Evolutionary conservation across 2,329 filamentous ascomycete species (phyloP), one percentile per base, ranked within the genome.

Genomic region (Ophiosphaerella korrae): DNA sequence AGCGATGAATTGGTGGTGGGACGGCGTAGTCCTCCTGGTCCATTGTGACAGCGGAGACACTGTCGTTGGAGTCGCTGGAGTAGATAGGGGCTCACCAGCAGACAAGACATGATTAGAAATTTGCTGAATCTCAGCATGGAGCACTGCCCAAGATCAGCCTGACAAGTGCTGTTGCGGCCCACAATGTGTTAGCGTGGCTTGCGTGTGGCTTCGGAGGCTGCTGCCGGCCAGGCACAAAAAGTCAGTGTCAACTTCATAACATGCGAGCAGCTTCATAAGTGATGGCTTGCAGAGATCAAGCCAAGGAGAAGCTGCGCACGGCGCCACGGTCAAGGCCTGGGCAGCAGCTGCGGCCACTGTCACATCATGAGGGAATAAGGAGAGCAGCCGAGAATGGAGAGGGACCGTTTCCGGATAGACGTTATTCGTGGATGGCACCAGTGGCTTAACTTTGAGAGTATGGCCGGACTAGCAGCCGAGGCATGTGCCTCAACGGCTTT

Each of bases 1-100:
- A 64, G 34, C 57, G 63, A 23, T 59, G 62, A 35, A 64, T 60
- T 31, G 53, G 50, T 7, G 52, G 55, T 26, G 55, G 53, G 21
- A 58, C 33, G n/a, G 50, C 51, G 12, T 58, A 52, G 39, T 56
- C 40, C 11, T 42, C 57, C 46, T 54, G 18, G 39, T 58, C 49
- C 62, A 64, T 64, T 21, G 45, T 52, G 43, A 48, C 39, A 5
- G 16, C 11, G 5, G 26, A 8, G 7, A 29, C 8, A 11, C 26
- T 11, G 5, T 29, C 7, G 11, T 11, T 29, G 26, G 3, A 29
- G 26, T 29, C 7, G 11, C 26, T 29, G 26, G 26, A 29, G 26
- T 29, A 29, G 26, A 29, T 29, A 11, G 11, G 7, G 11, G 11
- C 11, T 29, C 11, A 8, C 11, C 26, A 29, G 11, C 26, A 29